A percentile compares a stretch with the other conserved stretches of the same genome.
Conservation (phyloP, 768 basidiomycete species). For the Termitomyces eurrhizus region DNA sequence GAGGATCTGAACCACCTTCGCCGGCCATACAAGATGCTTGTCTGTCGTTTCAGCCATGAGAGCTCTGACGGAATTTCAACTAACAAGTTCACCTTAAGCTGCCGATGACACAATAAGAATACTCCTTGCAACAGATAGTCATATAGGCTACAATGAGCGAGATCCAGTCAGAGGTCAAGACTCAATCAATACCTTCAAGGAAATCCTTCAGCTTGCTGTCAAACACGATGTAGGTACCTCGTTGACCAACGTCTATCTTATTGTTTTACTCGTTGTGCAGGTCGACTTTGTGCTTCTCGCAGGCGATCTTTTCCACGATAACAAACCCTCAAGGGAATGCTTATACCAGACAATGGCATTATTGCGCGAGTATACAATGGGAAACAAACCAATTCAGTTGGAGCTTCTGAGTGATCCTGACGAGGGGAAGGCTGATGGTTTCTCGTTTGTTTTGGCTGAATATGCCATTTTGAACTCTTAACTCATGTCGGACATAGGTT, state of each 20-base stretch:
- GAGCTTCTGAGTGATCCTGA: conserved; percentile 91
- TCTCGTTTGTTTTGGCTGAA: conserved; percentile 52
- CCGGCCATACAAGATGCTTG: conserved; percentile 36
- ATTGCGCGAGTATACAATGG: conserved; percentile 85
- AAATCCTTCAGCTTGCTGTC: conserved; percentile 87
- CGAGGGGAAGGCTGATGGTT: conserved; percentile 83
- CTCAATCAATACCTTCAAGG: conserved; percentile 91
- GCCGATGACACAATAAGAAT: conserved; percentile 73
- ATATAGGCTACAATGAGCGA: conserved; percentile 91
- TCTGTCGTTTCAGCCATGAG: conserved; percentile 28
- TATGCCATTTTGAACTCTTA: background rate
- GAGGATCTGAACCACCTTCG: conserved; percentile 23
- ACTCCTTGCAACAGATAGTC: conserved; percentile 92
- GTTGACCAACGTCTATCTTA: conserved; percentile 2
- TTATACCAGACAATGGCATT: conserved; percentile 87
- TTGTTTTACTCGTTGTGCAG: conserved; percentile 32
- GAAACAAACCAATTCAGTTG: conserved; percentile 84
- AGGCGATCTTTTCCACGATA: conserved; percentile 98
- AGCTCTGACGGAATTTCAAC: conserved; percentile 3
- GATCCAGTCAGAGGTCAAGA: conserved; percentile 95
- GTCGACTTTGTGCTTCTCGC: conserved; percentile 95
- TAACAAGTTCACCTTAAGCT: conserved; percentile 29
- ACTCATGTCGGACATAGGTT: conserved; percentile 50
- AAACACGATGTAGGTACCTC: conserved; percentile 68
- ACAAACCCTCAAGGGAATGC: conserved; percentile 87